Base-by-base conservation (phyloP, 176 grass and related monocot genomes). In the Oryza officinalis region DNA sequence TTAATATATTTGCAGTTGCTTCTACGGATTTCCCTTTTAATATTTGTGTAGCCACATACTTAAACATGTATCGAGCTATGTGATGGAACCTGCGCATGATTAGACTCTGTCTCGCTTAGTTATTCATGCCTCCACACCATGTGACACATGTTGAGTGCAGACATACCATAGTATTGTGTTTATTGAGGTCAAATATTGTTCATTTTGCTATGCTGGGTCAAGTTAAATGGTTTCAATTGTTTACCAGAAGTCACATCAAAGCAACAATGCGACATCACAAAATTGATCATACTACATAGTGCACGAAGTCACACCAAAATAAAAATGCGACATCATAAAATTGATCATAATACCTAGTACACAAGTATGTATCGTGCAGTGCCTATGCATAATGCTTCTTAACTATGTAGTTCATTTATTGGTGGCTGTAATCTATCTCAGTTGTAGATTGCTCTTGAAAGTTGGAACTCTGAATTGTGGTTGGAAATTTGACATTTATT, bases 401-500 rank as follows among this genome's bases (percentile, higher is more conserved):
- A 14, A 73, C 26, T 46, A 47, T 73, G 71, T 43, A 27, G 43
- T 45, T 10, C 27, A 27, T 27, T n/a, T 73, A 28, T 46, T 28
- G 13, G 5, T 44, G 23, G 25, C 5, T 13, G 5, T 71, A 25
- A 43, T 3, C 17, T 46, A 1, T 52, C 14, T 74, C 12, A 27
- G 4, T 50, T 50, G 25, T 74, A 50, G 14, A n/a, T 49, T 74
- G 4, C 14, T 18, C 26, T 52, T 46, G 25, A 50, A 74, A 52
- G 43, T 11, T 27, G 31, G 33, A 69, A 72, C 22, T 72, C 43
- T 23, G 35, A 60, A 52, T n/a, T 69, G 33, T 76, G 18, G 1
- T 37, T 18, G 30, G 8, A 61, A 75, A 6, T 68, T 80, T 86
- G 23, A 61, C 75, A 44, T 80, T 87, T 76, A 25, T 74, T 72